Conservation (phyloP, 176 grass and related monocot genomes). For the Oryza coarctata region DNA sequence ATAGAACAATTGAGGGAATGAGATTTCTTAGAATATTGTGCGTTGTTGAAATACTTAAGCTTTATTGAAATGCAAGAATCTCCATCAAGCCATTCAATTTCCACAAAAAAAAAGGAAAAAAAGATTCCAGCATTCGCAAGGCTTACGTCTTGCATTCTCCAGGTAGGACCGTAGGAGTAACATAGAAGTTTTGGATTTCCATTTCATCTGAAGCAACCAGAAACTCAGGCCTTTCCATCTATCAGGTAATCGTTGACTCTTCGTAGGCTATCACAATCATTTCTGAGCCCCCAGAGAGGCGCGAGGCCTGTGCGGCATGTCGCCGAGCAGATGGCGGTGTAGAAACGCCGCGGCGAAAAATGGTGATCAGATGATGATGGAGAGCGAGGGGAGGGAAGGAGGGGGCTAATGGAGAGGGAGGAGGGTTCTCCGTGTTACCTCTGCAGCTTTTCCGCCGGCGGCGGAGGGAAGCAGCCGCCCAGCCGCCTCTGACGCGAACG, state of each 20-base stretch:
- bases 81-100: background rate
- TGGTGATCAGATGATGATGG: background rate
- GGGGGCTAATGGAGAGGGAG: background rate
- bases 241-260: background rate
- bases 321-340: background rate
- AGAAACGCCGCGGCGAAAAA: background rate
- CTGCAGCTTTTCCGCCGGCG: background rate
- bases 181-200: background rate
- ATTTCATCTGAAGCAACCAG: background rate
- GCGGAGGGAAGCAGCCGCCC: background rate
- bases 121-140: background rate
- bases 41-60: background rate
- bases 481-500: background rate
- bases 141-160: background rate
- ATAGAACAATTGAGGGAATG: constrained; percentile 39
- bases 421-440: background rate
- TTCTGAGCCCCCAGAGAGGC: background rate
- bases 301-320: background rate
- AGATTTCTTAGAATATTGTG: background rate
- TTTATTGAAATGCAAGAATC: background rate
- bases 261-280: background rate
- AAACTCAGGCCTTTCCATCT: background rate
- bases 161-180: background rate
- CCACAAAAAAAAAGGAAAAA: background rate
- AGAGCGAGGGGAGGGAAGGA: background rate